These are phyloP conservation scores for Magnaporthales sp. DNA, from an alignment of 2,329 filamentous ascomycete genomes.

Conservation along the genomic window DNA sequence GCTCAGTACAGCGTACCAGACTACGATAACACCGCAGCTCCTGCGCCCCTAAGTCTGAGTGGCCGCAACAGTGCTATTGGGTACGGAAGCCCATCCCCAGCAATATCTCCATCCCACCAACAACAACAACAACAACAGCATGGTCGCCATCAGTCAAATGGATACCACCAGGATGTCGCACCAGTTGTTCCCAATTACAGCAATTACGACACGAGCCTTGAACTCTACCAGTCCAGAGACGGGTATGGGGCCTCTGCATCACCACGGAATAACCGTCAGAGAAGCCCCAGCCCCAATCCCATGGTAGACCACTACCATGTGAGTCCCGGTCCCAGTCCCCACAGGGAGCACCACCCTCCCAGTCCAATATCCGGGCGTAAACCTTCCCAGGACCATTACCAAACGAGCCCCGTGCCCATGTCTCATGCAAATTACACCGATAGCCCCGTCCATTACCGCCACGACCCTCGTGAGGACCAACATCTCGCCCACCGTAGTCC, in stretches of 20 bases:
- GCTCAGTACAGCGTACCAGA: conserved; percentile 19
- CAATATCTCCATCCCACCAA: neutral
- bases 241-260: neutral
- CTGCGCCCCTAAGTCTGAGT: conserved; percentile 36
- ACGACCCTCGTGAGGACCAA: conserved; percentile 27
- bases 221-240: neutral
- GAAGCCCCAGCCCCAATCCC: conserved; percentile 4
- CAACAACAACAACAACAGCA: conserved; percentile 15
- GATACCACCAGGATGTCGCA: conserved; percentile 14
- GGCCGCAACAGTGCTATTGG: conserved; percentile 24
- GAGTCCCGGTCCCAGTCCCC: neutral
- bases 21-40: conserved; percentile 29
- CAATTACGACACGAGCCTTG: neutral
- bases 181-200: conserved; percentile 10
- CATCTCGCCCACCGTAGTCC: conserved; percentile 17
- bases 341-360: conserved; percentile 1
- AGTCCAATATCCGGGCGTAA: neutral
- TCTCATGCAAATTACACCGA: conserved; percentile 3
- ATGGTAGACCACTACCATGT: conserved; percentile 2
- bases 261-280: conserved; percentile 1
- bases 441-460: conserved; percentile 12
- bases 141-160: conserved; percentile 18
- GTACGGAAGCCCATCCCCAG: conserved; percentile 11
- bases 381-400: conserved; percentile 1
- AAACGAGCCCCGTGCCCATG: conserved; percentile 3